phyloP scores from a whole-genome alignment of 2,329 filamentous ascomycete genomes.

The Aspergillus sp. region DNA sequence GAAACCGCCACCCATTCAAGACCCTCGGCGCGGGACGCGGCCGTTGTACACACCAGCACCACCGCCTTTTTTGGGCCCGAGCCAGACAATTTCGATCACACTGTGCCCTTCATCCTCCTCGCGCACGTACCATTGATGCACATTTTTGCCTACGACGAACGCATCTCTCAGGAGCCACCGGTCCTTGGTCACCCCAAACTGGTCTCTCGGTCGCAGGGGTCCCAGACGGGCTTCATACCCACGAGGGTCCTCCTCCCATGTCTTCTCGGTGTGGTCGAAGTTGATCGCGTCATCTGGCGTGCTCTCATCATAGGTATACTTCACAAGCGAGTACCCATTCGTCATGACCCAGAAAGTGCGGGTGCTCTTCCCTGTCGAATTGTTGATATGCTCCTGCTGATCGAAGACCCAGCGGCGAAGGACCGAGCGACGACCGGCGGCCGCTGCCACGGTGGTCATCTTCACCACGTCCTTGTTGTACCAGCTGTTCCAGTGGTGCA shows the following conservation, averaged over 20 bases:
- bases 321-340: constrained; percentile 36
- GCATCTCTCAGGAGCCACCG: constrained; percentile 33
- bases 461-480: constrained; percentile 37
- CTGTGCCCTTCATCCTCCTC: constrained; percentile 33
- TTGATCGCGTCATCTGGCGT: constrained; percentile 32
- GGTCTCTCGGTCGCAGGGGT: constrained; percentile 30
- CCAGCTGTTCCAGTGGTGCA: constrained; percentile 39
- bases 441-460: constrained; percentile 34
- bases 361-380: constrained; percentile 23
- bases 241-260: constrained; percentile 34
- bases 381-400: constrained; percentile 29
- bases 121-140: constrained; percentile 35
- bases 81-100: constrained; percentile 37
- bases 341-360: constrained; percentile 36
- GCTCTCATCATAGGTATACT: constrained; percentile 30
- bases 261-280: constrained; percentile 36
- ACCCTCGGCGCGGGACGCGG: neutral
- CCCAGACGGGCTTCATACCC: constrained; percentile 33
- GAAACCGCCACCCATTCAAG: too few species aligned
- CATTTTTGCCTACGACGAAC: constrained; percentile 32
- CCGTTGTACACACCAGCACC: constrained; percentile 20
- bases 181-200: constrained; percentile 32
- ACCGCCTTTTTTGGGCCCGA: constrained; percentile 30
- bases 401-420: constrained; percentile 38
- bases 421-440: constrained; percentile 32